A percentile compares a stretch with the other conserved stretches of the same genome.
Evolutionary conservation across 1,284 basidiomycete species (phyloP).

Genomic region (Sporisorium graminicola): DNA sequence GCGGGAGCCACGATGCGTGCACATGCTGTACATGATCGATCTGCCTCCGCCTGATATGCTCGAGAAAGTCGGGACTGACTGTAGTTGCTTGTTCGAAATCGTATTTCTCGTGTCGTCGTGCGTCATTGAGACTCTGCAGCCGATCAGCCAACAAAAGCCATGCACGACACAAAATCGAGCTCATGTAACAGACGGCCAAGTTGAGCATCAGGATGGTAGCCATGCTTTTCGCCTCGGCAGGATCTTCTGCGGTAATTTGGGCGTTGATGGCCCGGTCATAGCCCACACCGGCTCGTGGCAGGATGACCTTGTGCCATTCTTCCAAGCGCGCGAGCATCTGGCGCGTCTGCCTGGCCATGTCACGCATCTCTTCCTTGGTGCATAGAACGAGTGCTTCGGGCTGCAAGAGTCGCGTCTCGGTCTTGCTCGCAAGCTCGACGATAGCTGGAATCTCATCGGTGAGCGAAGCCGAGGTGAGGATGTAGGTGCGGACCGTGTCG

Average conservation of each 20-base stretch:
- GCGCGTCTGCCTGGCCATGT: slow-evolving; percentile 33
- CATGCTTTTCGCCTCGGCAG: slow-evolving; percentile 18
- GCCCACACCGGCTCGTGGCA: slow-evolving; percentile 19
- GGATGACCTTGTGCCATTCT: slow-evolving; percentile 21
- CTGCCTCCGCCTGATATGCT: slow-evolving; percentile 18
- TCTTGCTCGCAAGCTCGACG: slow-evolving; percentile 20
- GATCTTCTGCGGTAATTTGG: slow-evolving; percentile 3
- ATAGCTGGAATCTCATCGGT: slow-evolving; percentile 19
- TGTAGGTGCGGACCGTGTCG: slow-evolving; percentile 14
- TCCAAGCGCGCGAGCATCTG: slow-evolving; percentile 19
- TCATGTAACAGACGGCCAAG: slow-evolving; percentile 31
- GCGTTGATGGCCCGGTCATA: slow-evolving; percentile 19
- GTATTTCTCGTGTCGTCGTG: not conserved
- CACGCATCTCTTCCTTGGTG: slow-evolving; percentile 35
- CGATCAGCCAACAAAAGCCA: slow-evolving; percentile 39
- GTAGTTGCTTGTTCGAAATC: slow-evolving; percentile 18
- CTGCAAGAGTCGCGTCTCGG: slow-evolving; percentile 19
- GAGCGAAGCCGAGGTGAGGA: not conserved
- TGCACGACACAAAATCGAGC: slow-evolving; percentile 25
- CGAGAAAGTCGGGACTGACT: slow-evolving; percentile 17
- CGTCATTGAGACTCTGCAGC: slow-evolving; percentile 24
- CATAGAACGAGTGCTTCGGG: slow-evolving; percentile 21
- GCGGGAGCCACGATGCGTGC: slow-evolving; percentile 32
- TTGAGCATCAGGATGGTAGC: slow-evolving; percentile 32
- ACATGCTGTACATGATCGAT: slow-evolving; percentile 27